Percentiles rank a stretch among this genome's conserved stretches.
These are phyloP conservation scores for Clonostachys rhizophaga DNA, from an alignment of 2,329 filamentous ascomycete genomes.

Conservation along the genomic window DNA sequence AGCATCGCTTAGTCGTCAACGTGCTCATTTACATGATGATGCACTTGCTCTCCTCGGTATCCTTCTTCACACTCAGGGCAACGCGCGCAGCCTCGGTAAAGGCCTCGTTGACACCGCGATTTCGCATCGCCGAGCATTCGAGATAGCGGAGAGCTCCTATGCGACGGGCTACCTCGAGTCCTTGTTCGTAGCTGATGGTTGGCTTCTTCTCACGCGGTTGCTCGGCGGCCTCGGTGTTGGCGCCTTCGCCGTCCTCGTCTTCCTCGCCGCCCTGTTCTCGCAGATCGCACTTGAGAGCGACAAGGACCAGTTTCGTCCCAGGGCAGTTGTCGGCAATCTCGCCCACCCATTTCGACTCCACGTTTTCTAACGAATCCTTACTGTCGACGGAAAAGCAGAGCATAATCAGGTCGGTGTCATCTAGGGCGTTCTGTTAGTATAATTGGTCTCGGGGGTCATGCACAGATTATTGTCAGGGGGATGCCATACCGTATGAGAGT, in stretches of 20 bases:
- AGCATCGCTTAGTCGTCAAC: not conserved
- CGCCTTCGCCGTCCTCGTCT: conserved; percentile 40
- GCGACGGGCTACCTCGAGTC: conserved; percentile 82
- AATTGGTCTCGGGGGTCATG: not conserved
- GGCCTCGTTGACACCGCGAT: conserved; percentile 95
- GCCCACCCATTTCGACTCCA: conserved; percentile 96
- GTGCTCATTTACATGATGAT: conserved; percentile 46
- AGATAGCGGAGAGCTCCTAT: conserved; percentile 93
- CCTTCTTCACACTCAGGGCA: conserved; percentile 69
- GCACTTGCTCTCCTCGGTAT: conserved; percentile 58
- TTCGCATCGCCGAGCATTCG: conserved; percentile 98
- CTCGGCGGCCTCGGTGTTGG: conserved; percentile 39
- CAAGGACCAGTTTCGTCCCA: conserved; percentile 88
- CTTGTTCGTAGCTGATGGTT: conserved; percentile 86
- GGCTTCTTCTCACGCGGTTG: conserved; percentile 56
- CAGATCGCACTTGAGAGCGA: conserved; percentile 95
- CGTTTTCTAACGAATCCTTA: conserved; percentile 94
- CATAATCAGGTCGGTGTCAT: conserved; percentile 96
- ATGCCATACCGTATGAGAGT: conserved; percentile 75
- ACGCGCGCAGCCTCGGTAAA: conserved; percentile 97
- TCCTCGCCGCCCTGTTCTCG: conserved; percentile 73
- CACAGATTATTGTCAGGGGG: not conserved
- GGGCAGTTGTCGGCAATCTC: conserved; percentile 98
- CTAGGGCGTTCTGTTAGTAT: conserved; percentile 18
- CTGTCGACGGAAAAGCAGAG: conserved; percentile 98